Conservation (phyloP, 2,329 filamentous ascomycete species). For the Lecanoromycetidae sp. region DNA sequence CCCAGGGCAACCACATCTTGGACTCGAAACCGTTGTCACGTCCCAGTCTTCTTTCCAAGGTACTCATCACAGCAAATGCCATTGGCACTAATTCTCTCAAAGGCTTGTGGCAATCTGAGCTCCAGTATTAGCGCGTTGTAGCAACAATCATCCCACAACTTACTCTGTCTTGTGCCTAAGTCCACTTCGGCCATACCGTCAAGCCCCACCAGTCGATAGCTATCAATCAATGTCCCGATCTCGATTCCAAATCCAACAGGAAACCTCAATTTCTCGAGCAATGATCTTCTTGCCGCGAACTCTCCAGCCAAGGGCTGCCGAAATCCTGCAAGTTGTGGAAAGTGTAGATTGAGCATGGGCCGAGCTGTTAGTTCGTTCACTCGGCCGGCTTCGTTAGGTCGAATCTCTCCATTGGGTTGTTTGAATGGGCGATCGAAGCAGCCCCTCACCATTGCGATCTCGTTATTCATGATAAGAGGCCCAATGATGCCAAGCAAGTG, state of each 20-base stretch:
- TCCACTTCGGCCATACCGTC: conserved; percentile 2
- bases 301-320: conserved; percentile 3
- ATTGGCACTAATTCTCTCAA: conserved; percentile 1
- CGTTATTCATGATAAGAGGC: neutral
- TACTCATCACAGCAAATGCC: neutral
- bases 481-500: conserved; percentile 3
- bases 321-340: conserved; percentile 1
- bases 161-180: conserved; percentile 5
- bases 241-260: conserved; percentile 2
- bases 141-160: no score
- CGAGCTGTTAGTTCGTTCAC: conserved; percentile 1
- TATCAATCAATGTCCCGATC: conserved; percentile 1
- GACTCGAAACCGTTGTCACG: neutral
- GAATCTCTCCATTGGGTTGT: conserved; percentile 1
- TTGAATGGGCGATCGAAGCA: conserved; percentile 3
- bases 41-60: neutral
- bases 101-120: neutral
- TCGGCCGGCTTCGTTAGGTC: neutral
- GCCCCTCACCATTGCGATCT: neutral
- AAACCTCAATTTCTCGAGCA: neutral
- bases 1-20: conserved; percentile 2
- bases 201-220: neutral
- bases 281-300: conserved; percentile 1
- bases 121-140: neutral
- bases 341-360: conserved; percentile 2